Conservation (phyloP, 2,329 filamentous ascomycete species). For the Pseudopithomyces maydicus region DNA sequence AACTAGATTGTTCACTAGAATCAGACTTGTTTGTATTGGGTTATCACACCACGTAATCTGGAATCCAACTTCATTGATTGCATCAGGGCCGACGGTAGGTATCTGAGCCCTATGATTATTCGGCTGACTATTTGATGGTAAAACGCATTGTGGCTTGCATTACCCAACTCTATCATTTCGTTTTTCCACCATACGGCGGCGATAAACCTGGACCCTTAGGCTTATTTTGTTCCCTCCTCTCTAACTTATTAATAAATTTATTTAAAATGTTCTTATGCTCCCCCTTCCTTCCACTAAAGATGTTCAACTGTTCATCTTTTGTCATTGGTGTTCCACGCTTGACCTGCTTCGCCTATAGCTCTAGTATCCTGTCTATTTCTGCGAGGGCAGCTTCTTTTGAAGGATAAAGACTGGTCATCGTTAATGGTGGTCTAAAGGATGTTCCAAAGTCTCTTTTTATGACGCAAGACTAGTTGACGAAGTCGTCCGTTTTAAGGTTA, state of each 20-base stretch:
- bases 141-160: too few relatives aligned
- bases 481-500: constrained; percentile 21
- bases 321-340: constrained; percentile 41
- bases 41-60: too few relatives aligned
- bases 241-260: constrained; percentile 2
- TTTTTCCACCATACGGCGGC: neutral
- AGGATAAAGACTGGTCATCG: constrained; percentile 13
- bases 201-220: neutral
- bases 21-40: too few relatives aligned
- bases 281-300: constrained; percentile 13
- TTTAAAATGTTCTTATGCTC: constrained; percentile 1
- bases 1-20: too few relatives aligned
- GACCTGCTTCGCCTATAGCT: constrained; percentile 14
- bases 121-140: too few relatives aligned
- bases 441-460: constrained; percentile 10
- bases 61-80: neutral
- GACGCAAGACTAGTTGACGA: constrained; percentile 1
- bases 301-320: constrained; percentile 8
- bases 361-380: constrained; percentile 21
- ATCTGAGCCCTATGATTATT: too few relatives aligned
- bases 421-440: constrained; percentile 16
- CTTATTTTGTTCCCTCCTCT: neutral
- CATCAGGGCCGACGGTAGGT: neutral
- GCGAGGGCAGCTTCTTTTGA: constrained; percentile 14
- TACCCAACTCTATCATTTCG: too few relatives aligned